Percentiles rank a stretch among this genome's conserved stretches.
These are phyloP conservation scores for Cladosporium sp. DNA, from an alignment of 2,329 filamentous ascomycete genomes.

Conservation along the genomic window DNA sequence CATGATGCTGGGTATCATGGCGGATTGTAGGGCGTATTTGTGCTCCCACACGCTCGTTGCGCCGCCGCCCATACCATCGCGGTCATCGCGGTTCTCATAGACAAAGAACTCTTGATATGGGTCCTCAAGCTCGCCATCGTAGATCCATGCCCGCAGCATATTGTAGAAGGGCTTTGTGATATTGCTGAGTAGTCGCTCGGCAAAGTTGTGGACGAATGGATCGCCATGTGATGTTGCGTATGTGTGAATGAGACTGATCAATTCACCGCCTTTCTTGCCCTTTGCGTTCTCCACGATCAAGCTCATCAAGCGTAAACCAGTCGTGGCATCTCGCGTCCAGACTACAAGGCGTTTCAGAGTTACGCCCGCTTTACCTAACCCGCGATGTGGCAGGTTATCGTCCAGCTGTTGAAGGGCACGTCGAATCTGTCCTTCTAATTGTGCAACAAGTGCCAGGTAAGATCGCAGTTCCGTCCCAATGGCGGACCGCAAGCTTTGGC, in stretches of 20 bases:
- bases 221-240: slow-evolving; percentile 94
- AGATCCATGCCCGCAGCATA: slow-evolving; percentile 94
- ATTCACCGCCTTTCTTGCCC: slow-evolving; percentile 78
- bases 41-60: slow-evolving; percentile 96
- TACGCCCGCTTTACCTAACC: slow-evolving; percentile 80
- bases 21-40: slow-evolving; percentile 81
- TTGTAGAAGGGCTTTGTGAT: slow-evolving; percentile 95
- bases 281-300: slow-evolving; percentile 89
- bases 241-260: slow-evolving; percentile 88
- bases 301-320: slow-evolving; percentile 90
- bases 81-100: slow-evolving; percentile 65
- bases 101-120: slow-evolving; percentile 96
- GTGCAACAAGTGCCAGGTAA: slow-evolving; percentile 86
- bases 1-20: slow-evolving; percentile 90
- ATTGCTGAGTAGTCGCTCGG: slow-evolving; percentile 78
- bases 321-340: slow-evolving; percentile 95
- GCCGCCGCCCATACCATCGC: slow-evolving; percentile 42
- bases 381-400: slow-evolving; percentile 60
- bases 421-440: slow-evolving; percentile 86
- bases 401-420: slow-evolving; percentile 73
- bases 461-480: slow-evolving; percentile 80
- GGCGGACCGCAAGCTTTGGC: slow-evolving; percentile 85
- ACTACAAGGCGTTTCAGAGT: slow-evolving; percentile 93
- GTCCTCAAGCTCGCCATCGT: slow-evolving; percentile 95
- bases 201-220: slow-evolving; percentile 88